Conservation (phyloP, 2,329 filamentous ascomycete genomes). For the Tolypocladium nubicola region DNA sequence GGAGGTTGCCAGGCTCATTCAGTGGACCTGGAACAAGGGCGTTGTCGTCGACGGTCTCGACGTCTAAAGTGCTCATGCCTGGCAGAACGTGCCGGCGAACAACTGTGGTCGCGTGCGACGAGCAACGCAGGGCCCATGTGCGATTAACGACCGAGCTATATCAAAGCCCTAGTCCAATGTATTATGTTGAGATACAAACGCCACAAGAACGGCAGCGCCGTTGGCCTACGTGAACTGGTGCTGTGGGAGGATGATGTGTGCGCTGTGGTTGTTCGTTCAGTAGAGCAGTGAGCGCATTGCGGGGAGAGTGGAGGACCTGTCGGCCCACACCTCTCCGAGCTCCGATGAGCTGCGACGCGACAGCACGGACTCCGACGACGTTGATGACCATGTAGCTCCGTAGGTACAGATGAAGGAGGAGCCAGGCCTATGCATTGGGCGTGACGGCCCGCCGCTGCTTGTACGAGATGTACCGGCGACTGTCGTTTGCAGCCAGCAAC, state of each 20-base stretch:
- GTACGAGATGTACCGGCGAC: neutral
- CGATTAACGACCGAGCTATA: neutral
- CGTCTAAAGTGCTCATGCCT: slow-evolving; percentile 43
- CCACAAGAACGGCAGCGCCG: neutral
- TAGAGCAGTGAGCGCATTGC: neutral
- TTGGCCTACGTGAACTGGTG: neutral
- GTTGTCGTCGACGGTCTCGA: slow-evolving; percentile 76
- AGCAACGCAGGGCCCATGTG: neutral
- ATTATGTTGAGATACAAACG: neutral
- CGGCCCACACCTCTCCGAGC: neutral
- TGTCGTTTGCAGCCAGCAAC: neutral
- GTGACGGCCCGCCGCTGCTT: neutral
- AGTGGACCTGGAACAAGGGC: slow-evolving; percentile 81
- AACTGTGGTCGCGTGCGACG: slow-evolving; percentile 1
- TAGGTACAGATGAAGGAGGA: too few relatives aligned
- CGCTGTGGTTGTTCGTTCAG: too few relatives aligned
- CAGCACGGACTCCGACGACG: neutral
- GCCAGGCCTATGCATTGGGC: neutral
- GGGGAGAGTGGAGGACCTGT: neutral
- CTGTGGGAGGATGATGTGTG: neutral
- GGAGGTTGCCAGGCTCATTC: slow-evolving; percentile 64
- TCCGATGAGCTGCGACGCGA: neutral
- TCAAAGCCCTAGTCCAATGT: neutral
- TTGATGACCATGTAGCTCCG: too few relatives aligned
- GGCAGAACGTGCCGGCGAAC: slow-evolving; percentile 11